Base-by-base conservation (phyloP, 768 basidiomycete species). In the Aureoboletus auriporus region DNA sequence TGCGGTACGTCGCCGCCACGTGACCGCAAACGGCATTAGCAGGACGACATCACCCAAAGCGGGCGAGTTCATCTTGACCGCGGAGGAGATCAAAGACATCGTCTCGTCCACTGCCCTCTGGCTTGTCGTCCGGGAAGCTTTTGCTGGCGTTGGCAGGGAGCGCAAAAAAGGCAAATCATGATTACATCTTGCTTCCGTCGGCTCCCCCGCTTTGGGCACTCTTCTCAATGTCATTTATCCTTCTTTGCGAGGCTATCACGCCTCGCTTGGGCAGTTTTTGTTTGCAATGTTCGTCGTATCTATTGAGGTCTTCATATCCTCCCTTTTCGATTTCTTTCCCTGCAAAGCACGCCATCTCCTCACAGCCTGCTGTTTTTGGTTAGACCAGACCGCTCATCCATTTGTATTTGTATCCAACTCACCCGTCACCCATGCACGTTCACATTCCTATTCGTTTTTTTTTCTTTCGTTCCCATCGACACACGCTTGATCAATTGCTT, bases 51-150 rank as follows among this genome's bases (percentile, higher is more conserved):
- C 44, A 43, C 37, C 55, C n/a, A 50, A 49, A 16, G 39, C 49
- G n/a, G 61, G 66, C 33, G 63, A 49, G 33, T 66, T 90, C 36
- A 69, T 80, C 29, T 68, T 97, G 43, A 89, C 82, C 2, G 91
- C 90, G 39, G 93, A 95, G 69, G 91, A 94, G 67, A 84, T 96
- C 68, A 94, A 96, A 70, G 94, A 97, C 69, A 76, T 90, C 14
- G 82, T 95, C 48, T 89, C 86, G 57, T 84, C 82, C 35, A 95
- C 90, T 1, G 89, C 83, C 5, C 71, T 96, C 65, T 97, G 93
- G 93, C 68, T 97, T 44, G 85, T 93, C 16, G 92, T 94, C 3
- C 75, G 94, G 42, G 93, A 97, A 66, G 84, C 84, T n/a, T 90
- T 95, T 65, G 91, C 91, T 1, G 93, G 93, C 3, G 78, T 94